phyloP scores from a whole-genome alignment of 2,329 filamentous ascomycete species.

The Xylaria arbuscula region DNA sequence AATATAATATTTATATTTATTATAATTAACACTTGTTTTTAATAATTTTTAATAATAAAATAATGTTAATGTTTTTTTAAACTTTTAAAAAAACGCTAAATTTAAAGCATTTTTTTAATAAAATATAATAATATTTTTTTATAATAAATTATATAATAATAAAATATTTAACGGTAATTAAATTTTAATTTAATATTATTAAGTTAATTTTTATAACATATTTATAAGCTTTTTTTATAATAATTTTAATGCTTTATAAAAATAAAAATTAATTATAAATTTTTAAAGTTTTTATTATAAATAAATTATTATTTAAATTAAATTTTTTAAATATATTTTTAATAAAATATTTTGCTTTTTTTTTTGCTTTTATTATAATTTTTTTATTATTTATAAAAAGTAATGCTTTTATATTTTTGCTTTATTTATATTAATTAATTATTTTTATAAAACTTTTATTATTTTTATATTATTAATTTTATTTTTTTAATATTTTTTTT shows the following conservation, averaged over 20 bases:
- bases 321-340: background rate
- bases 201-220: conserved; percentile 22
- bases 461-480: conserved; percentile 15
- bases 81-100: conserved; percentile 14
- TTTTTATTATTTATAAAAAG: conserved; percentile 12
- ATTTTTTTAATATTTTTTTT: conserved; percentile 23
- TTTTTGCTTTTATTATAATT: conserved; percentile 9
- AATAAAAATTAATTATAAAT: background rate
- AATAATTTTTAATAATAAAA: conserved; percentile 20
- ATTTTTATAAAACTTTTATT: conserved; percentile 20
- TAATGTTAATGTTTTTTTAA: conserved; percentile 12
- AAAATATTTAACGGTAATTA: conserved; percentile 21
- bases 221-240: conserved; percentile 21
- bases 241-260: conserved; percentile 13
- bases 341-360: background rate
- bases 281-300: background rate
- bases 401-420: conserved; percentile 16
- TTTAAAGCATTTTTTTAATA: conserved; percentile 21
- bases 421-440: conserved; percentile 22
- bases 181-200: conserved; percentile 12
- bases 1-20: background rate
- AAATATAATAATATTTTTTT: conserved; percentile 10
- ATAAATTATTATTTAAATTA: background rate
- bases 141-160: background rate
- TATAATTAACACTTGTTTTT: too few relatives aligned